Evolutionary conservation across 2,329 filamentous ascomycete genomes (phyloP).

Genomic region (Colletotrichum graminicola): DNA sequence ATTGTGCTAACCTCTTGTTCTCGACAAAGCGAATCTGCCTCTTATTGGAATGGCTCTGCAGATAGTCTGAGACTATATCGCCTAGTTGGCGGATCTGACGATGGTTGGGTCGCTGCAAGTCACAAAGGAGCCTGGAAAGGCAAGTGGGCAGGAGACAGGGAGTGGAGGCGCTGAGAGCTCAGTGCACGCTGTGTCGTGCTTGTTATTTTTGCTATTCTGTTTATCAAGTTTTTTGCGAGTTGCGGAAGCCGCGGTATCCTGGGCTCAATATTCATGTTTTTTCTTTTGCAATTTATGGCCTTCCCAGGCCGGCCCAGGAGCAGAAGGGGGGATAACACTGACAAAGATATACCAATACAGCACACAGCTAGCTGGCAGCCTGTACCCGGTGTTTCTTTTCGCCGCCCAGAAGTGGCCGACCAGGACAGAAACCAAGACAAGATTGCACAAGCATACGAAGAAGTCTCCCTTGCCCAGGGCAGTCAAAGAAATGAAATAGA

Average conservation of each 20-base stretch:
- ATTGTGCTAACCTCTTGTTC: constrained; percentile 5
- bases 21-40: constrained; percentile 33
- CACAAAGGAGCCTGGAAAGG: constrained; percentile 8
- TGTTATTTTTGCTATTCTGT: background rate
- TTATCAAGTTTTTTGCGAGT: background rate
- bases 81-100: constrained; percentile 26
- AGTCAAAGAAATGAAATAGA: background rate
- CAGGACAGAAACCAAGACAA: background rate
- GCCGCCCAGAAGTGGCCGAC: background rate
- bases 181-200: constrained; percentile 25
- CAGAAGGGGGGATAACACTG: background rate
- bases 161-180: constrained; percentile 12
- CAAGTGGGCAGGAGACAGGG: constrained; percentile 16
- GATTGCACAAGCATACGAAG: background rate
- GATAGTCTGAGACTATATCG: constrained; percentile 32
- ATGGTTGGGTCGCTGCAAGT: constrained; percentile 23
- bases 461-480: background rate
- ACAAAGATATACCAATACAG: background rate
- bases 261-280: background rate
- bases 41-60: constrained; percentile 27
- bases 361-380: background rate
- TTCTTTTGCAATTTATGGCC: background rate
- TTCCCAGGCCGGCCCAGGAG: background rate
- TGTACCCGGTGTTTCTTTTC: background rate
- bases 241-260: constrained; percentile 9